phyloP scores from a whole-genome alignment of 345 rosid genomes.

The Corchorus olitorius region DNA sequence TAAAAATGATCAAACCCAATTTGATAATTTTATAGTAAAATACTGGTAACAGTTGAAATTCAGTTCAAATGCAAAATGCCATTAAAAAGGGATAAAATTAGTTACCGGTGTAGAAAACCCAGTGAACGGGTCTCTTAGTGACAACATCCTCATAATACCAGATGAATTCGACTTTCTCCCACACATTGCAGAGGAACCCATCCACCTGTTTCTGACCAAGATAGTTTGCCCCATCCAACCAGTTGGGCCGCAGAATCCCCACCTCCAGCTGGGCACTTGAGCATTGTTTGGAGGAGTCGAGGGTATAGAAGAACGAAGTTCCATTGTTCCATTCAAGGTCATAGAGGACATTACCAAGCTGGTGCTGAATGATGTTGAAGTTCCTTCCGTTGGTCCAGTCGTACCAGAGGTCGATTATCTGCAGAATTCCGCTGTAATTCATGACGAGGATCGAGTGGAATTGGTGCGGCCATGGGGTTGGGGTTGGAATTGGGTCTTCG shows the following conservation, averaged over 20 bases:
- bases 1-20: neutral
- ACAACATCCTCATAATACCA: conserved; percentile 60
- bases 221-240: no score
- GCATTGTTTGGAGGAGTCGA: conserved; percentile 40
- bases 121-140: conserved; percentile 50
- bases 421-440: conserved; percentile 49
- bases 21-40: no score
- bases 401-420: conserved; percentile 62
- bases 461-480: conserved; percentile 54
- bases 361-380: conserved; percentile 58
- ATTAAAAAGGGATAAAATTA: no score
- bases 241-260: conserved; percentile 59
- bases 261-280: conserved; percentile 38
- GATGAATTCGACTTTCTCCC: conserved; percentile 64
- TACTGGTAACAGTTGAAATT: neutral
- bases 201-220: no score
- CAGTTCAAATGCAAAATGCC: neutral
- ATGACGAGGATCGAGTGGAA: conserved; percentile 51
- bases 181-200: conserved; percentile 53
- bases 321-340: conserved; percentile 72
- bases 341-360: conserved; percentile 46
- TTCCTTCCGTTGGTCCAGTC: conserved; percentile 64
- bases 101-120: conserved; percentile 58
- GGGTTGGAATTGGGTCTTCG: conserved; percentile 38
- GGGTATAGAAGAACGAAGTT: conserved; percentile 54